A percentile compares a stretch with the other conserved stretches of the same genome.
Evolutionary conservation across 257 asterid species (phyloP).

Genomic region (Haberlea rhodopensis): DNA sequence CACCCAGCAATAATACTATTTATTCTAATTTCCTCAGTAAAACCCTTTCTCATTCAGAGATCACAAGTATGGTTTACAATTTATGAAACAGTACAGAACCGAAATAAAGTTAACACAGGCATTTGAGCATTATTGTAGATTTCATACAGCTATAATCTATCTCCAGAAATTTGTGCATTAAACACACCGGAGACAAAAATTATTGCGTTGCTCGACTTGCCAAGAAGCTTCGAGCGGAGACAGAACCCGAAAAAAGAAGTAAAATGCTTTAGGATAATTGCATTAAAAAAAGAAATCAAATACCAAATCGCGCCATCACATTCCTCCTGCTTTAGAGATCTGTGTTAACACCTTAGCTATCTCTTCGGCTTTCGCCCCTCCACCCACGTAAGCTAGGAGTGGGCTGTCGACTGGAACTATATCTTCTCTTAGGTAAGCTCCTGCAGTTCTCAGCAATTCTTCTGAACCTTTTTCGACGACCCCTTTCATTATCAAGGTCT

Average conservation of each 20-base stretch:
- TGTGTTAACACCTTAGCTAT: conserved; percentile 50
- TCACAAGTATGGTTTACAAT: not conserved
- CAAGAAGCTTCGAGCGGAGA: not conserved
- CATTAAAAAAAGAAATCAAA: not conserved
- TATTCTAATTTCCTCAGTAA: too few relatives aligned
- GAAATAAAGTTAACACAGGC: not conserved
- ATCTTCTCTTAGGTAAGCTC: conserved; percentile 75
- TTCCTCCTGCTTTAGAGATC: conserved; percentile 52
- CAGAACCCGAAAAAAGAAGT: not conserved
- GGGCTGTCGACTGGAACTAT: conserved; percentile 69
- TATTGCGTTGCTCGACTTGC: not conserved
- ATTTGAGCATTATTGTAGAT: not conserved
- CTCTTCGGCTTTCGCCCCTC: conserved; percentile 46
- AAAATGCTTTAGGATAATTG: not conserved
- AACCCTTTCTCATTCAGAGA: not conserved
- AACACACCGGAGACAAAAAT: not conserved
- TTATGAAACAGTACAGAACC: not conserved
- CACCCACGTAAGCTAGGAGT: conserved; percentile 36
- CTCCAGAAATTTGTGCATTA: not conserved
- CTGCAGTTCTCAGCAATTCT: conserved; percentile 62
- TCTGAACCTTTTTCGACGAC: conserved; percentile 65
- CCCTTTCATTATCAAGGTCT: conserved; percentile 62
- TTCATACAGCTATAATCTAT: not conserved
- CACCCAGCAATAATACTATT: too few relatives aligned
- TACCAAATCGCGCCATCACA: conserved; percentile 2